phyloP scores from a whole-genome alignment of 306 rosid species.

The Quercus aquifolioides region DNA sequence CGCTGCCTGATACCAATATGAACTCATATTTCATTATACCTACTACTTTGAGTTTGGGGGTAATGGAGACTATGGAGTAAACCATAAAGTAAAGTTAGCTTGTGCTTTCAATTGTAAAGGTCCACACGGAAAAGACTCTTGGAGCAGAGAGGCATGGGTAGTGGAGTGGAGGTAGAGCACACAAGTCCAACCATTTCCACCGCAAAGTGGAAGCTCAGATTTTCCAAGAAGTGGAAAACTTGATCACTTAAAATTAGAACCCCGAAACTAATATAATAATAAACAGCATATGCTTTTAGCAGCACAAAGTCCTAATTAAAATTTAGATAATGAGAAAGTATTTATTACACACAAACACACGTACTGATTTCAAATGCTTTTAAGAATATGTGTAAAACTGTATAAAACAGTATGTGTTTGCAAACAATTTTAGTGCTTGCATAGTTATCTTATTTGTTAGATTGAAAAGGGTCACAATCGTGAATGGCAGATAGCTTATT shows the following conservation, averaged over 20 bases:
- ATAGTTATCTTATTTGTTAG: too few species aligned
- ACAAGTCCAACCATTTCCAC: conserved; percentile 77
- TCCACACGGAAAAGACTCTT: conserved; percentile 72
- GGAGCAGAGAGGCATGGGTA: conserved; percentile 14
- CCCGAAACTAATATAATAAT: not conserved
- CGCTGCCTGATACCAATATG: conserved; percentile 18
- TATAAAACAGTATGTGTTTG: too few species aligned
- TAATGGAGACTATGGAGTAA: conserved; percentile 25
- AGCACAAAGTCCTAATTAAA: too few species aligned
- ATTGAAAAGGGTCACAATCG: conserved; percentile 12
- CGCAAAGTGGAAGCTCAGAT: conserved; percentile 40
- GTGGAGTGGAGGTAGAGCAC: conserved; percentile 3
- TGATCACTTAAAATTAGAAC: conserved; percentile 26
- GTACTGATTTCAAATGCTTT: too few species aligned
- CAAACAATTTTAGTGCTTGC: too few species aligned
- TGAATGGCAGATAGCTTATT: conserved; percentile 30
- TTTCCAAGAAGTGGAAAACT: conserved; percentile 37
- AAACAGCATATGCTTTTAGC: not conserved
- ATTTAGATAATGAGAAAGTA: too few species aligned
- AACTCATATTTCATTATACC: not conserved
- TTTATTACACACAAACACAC: too few species aligned
- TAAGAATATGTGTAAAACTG: too few species aligned
- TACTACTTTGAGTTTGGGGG: not conserved
- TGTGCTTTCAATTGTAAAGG: conserved; percentile 37
- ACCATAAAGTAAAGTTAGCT: conserved; percentile 33